Conservation (phyloP, 169 alveolate genomes). For the Plasmodium falciparum region DNA sequence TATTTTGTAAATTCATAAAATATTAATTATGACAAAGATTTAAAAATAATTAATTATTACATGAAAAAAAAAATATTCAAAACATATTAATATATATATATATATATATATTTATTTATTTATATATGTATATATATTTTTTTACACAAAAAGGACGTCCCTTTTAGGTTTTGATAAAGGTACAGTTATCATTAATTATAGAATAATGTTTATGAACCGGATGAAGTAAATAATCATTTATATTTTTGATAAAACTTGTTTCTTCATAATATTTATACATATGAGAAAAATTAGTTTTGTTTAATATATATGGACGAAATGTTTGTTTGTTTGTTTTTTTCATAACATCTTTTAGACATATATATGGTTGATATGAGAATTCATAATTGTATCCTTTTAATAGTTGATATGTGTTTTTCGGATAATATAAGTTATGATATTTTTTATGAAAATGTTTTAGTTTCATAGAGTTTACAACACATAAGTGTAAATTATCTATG, state of each 20-base stretch:
- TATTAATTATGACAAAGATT: too few species aligned
- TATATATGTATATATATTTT: too few species aligned
- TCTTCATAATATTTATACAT: constrained; percentile 13
- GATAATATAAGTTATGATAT: constrained; percentile 17
- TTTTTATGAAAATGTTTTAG: constrained; percentile 51
- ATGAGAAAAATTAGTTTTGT: constrained; percentile 17
- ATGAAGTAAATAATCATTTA: constrained; percentile 23
- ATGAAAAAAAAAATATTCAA: too few species aligned
- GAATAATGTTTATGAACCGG: constrained; percentile 23
- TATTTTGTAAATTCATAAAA: too few species aligned
- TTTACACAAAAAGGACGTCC: too few species aligned
- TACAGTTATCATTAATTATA: constrained; percentile 48
- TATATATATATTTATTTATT: too few species aligned
- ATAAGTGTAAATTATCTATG: constrained; percentile 11
- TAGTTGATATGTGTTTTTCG: constrained; percentile 29
- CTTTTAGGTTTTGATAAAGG: constrained; percentile 20
- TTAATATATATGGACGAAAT: neutral
- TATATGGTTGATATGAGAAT: constrained; percentile 42
- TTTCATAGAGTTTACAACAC: constrained; percentile 21
- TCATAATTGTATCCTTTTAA: constrained; percentile 6
- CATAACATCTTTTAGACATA: constrained; percentile 24
- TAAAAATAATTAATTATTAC: too few species aligned
- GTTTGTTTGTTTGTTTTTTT: neutral
- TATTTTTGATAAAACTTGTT: constrained; percentile 4
- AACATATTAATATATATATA: too few species aligned